Evolutionary conservation across 768 basidiomycete genomes (phyloP).

Genomic region (Chiua virens): DNA sequence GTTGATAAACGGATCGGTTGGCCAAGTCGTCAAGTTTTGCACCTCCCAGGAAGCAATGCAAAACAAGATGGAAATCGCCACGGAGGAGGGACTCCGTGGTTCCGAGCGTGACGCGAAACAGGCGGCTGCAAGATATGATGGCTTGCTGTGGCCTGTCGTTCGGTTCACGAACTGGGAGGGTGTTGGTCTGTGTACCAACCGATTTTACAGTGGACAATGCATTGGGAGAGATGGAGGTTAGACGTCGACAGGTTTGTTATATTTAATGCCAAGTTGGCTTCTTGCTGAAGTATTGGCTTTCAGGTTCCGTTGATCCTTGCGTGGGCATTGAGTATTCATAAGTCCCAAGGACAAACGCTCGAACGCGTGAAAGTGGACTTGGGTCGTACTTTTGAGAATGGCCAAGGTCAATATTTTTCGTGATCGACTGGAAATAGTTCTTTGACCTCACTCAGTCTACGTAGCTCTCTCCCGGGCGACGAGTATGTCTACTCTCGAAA

Average conservation of each 20-base stretch:
- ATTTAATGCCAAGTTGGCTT: neutral
- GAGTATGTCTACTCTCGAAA: slow-evolving; percentile 61
- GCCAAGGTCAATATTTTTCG: slow-evolving; percentile 53
- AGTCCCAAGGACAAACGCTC: slow-evolving; percentile 88
- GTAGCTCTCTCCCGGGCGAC: slow-evolving; percentile 76
- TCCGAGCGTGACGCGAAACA: slow-evolving; percentile 24
- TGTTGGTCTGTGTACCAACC: slow-evolving; percentile 49
- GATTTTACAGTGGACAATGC: slow-evolving; percentile 68
- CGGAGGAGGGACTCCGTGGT: slow-evolving; percentile 33
- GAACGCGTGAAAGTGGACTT: slow-evolving; percentile 83
- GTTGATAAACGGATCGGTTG: slow-evolving; percentile 72
- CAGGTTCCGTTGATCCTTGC: slow-evolving; percentile 68
- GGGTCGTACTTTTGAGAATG: slow-evolving; percentile 72
- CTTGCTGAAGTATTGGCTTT: slow-evolving; percentile 20
- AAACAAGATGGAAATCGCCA: slow-evolving; percentile 38
- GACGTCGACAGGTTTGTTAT: slow-evolving; percentile 51
- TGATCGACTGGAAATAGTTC: neutral
- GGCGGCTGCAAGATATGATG: slow-evolving; percentile 17
- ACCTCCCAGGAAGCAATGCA: slow-evolving; percentile 43
- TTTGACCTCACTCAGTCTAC: slow-evolving; percentile 45
- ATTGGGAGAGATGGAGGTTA: slow-evolving; percentile 56
- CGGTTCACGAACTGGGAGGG: slow-evolving; percentile 51
- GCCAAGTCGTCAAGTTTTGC: slow-evolving; percentile 49
- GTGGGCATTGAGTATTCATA: slow-evolving; percentile 88
- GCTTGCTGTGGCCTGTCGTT: slow-evolving; percentile 58